Evolutionary conservation across 345 rosid genomes (phyloP), one percentile per base, ranked within the genome.

Genomic region (Lepidium aucheri): DNA sequence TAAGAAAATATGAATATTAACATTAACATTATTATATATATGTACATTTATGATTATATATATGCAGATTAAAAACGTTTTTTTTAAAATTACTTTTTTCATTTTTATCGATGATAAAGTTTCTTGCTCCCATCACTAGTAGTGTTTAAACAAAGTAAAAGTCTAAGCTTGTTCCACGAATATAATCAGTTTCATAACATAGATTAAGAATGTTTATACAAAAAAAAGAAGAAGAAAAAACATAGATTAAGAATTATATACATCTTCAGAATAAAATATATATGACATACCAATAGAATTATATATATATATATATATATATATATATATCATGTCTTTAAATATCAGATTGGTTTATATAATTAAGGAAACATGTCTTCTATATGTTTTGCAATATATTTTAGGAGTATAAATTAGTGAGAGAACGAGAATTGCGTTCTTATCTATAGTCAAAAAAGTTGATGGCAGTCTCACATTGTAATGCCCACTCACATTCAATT

Each of bases 401-500:
- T 14, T 14, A 14, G 32, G 8, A 8, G 30, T n/a, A 7, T 55
- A 20, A 11, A 28, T 10, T 60, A 16, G 10, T 30, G 2, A 11
- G 65, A 61, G 13, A 45, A 9, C 32, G 32, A 44, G 41, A 15
- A 28, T 43, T 60, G 16, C 28, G 64, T 74, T 49, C 46, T 74
- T 58, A 28, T 42, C 63, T 57, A 4, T 57, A 70, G 75, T 60
- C 74, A 76, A 65, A 60, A 45, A 70, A 30, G 65, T 55, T 65
- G 62, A 72, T 24, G 66, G 65, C 36, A 52, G 63, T 72, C 71
- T 72, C 76, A 72, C 26, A 24, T 24, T 24, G 26, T 24, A 24
- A 24, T 24, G 26, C 26, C 26, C 26, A 24, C 26, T 24, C 4
- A 24, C 76, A 72, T 65, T 58, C 87, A 79, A 84, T 86, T 83